Base-by-base conservation (phyloP, 2,329 filamentous ascomycete genomes). In the Fusarium nurragi region DNA sequence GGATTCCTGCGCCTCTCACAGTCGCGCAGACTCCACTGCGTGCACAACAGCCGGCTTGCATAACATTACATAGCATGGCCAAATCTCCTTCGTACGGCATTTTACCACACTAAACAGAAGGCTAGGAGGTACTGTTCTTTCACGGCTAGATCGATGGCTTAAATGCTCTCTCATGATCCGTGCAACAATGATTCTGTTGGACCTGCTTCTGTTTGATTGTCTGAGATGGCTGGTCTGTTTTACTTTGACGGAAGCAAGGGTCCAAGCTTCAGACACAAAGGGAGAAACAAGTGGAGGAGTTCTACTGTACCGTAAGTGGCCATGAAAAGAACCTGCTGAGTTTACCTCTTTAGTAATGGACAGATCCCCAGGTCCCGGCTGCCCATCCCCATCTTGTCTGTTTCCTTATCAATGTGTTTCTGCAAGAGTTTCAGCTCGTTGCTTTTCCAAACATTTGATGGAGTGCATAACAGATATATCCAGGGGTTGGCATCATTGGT, bases 201-300 rank as follows among this genome's bases (percentile, higher is more conserved):
- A 30, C 52, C 55, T 66, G 61, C 58, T 56, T 62, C 60, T 51
- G 43, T 52, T 50, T 47, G 34, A 50, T 51, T 64, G 50, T 54
- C 55, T 69, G 56, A 68, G 64, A 68, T 57, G 65, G 62, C 67
- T 66, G 64, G 59, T 28, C 38, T 56, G 40, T 40, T 44, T 28
- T 34, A 51, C 52, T 50, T 61, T 36, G 59, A 44, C 26, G 45
- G 36, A 47, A 23, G 47, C 64, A 65, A 65, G 60, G 64, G 51
- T 67, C 41, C 60, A 65, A 44, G 45, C 36, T 26, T 48, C 21
- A 56, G 23, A 44, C n/a, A 25, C 26, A 34, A 62, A 62, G 59
- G 64, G 64, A 61, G 34, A 48, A 46, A 52, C 44, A 64, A 57
- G 56, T n/a, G n/a, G n/a, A 55, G 55, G 48, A 40, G 36, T 39